Base-by-base conservation (phyloP, 495 filamentous ascomycete genomes). In the Annulohypoxylon nitens region DNA sequence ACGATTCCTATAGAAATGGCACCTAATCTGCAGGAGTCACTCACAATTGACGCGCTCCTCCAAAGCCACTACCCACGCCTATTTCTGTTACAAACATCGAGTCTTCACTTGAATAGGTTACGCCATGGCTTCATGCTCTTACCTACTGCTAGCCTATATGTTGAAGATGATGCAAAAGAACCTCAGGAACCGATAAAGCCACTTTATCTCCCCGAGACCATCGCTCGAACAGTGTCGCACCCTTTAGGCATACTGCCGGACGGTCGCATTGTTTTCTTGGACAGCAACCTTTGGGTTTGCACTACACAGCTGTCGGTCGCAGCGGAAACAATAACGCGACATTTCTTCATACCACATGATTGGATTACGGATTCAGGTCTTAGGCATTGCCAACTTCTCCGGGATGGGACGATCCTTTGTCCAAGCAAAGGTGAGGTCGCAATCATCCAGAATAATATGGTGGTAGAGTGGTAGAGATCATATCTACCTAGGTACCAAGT, bases 401-500 rank as follows among this genome's bases (percentile, higher is more conserved):
- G 5, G 11, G 48, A 51, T 51, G 48, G 48, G 20, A 51, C 48
- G 7, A 25, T 51, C 18, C 48, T 51, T 51, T 51, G 4, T 9
- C 48, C 48, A 3, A 51, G 48, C 10, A 51, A 51, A 10, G 48
- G 48, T 51, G 48, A 26, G 48, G 48, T 51, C 8, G 18, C 48
- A 26, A 51, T 51, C 9, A 51, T 51, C 23, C 48, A 26, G 23
- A 51, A 51, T 11, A 23, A 51, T 51, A 51, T 51, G 18, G 48
- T 51, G 1, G 6, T 23, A 26, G 48, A 51, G 23, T 51, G 48
- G 48, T 51, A 51, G 23, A 26, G 20, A 23, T 23, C 20, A 20
- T 25, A 51, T 4, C 18, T 48, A 20, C n/a, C n/a, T n/a, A n/a
- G n/a, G n/a, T n/a, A n/a, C 43, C 43, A 18, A 18, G 16, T 4